phyloP scores from a whole-genome alignment of 2,329 filamentous ascomycete species.

The Rhexocercosporidium sp. region DNA sequence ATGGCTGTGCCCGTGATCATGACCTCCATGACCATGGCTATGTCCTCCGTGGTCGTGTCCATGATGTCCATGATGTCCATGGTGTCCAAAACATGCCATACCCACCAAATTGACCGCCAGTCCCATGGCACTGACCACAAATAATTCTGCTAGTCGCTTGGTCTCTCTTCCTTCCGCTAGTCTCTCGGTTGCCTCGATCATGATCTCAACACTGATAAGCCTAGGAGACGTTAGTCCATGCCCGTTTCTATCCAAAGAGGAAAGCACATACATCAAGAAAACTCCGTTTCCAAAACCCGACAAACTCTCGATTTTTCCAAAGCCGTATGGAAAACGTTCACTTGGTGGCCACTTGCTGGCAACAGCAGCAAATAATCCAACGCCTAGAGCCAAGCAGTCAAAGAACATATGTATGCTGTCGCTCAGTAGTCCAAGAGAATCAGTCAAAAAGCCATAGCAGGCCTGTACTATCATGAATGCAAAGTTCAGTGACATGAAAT shows the following conservation, averaged over 20 bases:
- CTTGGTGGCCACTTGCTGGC: conserved; percentile 97
- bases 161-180: conserved; percentile 84
- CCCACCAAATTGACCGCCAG: conserved; percentile 91
- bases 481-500: conserved; percentile 97
- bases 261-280: conserved; percentile 75
- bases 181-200: conserved; percentile 90
- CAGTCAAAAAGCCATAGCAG: conserved; percentile 91
- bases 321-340: conserved; percentile 88
- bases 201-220: conserved; percentile 93
- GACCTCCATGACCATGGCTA: conserved; percentile 38
- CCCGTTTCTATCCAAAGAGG: neutral
- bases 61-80: conserved; percentile 51
- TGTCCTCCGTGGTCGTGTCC: conserved; percentile 38
- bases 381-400: conserved; percentile 89
- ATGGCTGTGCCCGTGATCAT: conserved; percentile 42
- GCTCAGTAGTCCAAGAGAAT: conserved; percentile 91
- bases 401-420: conserved; percentile 99
- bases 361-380: conserved; percentile 89
- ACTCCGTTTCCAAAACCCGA: conserved; percentile 97
- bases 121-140: conserved; percentile 86
- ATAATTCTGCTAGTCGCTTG: conserved; percentile 81
- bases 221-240: conserved; percentile 50
- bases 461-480: conserved; percentile 93
- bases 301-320: conserved; percentile 94
- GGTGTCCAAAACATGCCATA: conserved; percentile 58